These are phyloP conservation scores for Xylaria sp. DNA, from an alignment of 2,329 filamentous ascomycete genomes.

Conservation along the genomic window DNA sequence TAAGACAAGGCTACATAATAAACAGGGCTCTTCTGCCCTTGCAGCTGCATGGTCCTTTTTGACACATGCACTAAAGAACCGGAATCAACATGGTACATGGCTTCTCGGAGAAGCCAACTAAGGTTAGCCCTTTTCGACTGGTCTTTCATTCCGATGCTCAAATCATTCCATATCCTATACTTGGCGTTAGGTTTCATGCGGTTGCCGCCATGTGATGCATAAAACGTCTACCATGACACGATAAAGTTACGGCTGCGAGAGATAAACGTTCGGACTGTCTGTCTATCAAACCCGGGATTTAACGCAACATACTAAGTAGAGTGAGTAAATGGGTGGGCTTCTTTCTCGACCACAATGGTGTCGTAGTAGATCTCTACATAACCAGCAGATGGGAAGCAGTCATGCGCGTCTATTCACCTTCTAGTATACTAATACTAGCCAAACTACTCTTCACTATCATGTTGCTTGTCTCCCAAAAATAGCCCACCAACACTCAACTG, in stretches of 20 bases:
- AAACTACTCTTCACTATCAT: not conserved
- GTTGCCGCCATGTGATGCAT: not conserved
- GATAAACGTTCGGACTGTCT: not conserved
- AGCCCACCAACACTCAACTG: conserved; percentile 76
- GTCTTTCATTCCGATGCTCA: not conserved
- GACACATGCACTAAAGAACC: not conserved
- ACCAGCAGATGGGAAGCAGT: not conserved
- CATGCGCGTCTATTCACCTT: not conserved
- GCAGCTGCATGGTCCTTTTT: conserved; percentile 7
- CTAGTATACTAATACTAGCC: not conserved
- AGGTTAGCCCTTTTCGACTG: not conserved
- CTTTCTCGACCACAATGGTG: not conserved
- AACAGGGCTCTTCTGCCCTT: not conserved
- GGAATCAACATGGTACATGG: not conserved
- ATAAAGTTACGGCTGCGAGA: not conserved
- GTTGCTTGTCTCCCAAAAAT: conserved; percentile 58
- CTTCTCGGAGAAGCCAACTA: not conserved
- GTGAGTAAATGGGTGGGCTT: not conserved
- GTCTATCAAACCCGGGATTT: not conserved
- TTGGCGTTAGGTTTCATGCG: not conserved
- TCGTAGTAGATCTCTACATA: not conserved
- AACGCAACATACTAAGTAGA: too few relatives aligned
- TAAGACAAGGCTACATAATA: not conserved
- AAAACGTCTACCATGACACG: not conserved
- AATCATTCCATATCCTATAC: not conserved